Percentiles rank a stretch among this genome's conserved stretches.
Conservation (phyloP, 495 filamentous ascomycete genomes). For the Antarctomyces pellizariae region DNA sequence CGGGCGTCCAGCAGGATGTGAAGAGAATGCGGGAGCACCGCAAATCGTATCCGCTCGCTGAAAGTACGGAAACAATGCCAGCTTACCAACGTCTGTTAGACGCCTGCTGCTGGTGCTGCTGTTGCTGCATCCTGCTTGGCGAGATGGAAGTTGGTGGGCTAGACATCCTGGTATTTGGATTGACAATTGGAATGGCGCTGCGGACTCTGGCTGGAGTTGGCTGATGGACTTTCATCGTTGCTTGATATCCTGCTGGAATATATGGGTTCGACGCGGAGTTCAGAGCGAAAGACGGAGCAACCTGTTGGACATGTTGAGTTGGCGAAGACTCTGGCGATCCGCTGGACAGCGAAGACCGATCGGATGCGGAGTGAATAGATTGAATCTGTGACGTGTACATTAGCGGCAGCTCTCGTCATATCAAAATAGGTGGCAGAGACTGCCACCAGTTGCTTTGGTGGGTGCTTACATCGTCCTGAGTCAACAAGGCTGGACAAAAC, state of each 20-base stretch:
- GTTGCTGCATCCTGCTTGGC: constrained; percentile 59
- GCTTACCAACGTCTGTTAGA: constrained; percentile 30
- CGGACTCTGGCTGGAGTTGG: constrained; percentile 66
- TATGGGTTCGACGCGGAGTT: constrained; percentile 54
- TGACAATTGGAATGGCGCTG: constrained; percentile 96
- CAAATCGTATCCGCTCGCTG: constrained; percentile 5
- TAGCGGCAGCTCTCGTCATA: background rate
- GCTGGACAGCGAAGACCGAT: constrained; percentile 83
- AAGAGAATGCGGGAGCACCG: constrained; percentile 9
- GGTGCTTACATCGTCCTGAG: constrained; percentile 80
- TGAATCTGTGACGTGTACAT: constrained; percentile 3
- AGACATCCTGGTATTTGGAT: constrained; percentile 77
- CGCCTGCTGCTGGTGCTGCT: constrained; percentile 13
- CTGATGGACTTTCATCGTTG: constrained; percentile 60
- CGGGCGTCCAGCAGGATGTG: constrained; percentile 9
- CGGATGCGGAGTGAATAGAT: constrained; percentile 68
- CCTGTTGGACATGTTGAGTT: constrained; percentile 37
- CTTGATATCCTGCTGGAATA: constrained; percentile 30
- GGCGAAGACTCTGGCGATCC: constrained; percentile 88
- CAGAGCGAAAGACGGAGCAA: constrained; percentile 55
- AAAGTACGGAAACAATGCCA: constrained; percentile 7
- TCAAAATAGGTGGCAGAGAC: constrained; percentile 1
- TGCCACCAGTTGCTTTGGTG: constrained; percentile 1
- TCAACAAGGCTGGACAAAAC: constrained; percentile 84
- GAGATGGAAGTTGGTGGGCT: constrained; percentile 85